Evolutionary conservation across 108 stramenopile species (phyloP), one percentile per base, ranked within the genome.

Genomic region (Stephanodiscus minutulus): DNA sequence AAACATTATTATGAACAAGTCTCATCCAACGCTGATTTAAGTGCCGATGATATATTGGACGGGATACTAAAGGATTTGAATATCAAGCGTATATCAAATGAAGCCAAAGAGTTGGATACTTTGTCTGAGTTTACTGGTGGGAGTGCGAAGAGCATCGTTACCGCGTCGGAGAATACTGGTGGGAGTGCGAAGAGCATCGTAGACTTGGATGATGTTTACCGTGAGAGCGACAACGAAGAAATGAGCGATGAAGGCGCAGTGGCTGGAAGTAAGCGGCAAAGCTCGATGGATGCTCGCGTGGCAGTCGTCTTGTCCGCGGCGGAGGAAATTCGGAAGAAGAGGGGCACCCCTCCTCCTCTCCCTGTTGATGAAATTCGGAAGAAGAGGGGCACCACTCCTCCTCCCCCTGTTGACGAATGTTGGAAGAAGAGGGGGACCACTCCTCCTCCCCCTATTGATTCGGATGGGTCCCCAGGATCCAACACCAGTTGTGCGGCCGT

Each of bases 1-100:
- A 0, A 53, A 53, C 24, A 9, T 1, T 25, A 24, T 1, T 25
- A 24, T 53, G 52, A 21, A 25, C 52, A 0, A 2, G 25, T 24
- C 52, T 1, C 22, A 24, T 25, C 25, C 0, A 53, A 25, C 11
- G 20, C 20, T 7, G 18, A 18, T 52, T 6, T 24, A 4, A 24
- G 13, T 52, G 50, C 50, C 50, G 50, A 53, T 27, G 52, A 53
- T 53, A 12, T 53, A 27, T 53, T 53, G 52, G 22, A 53, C 25
- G 52, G 22, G 25, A 53, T 53, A 11, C 52, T 53, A 53, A 24
- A 25, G 25, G 52, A 53, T 53, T 53, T 24, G 52, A 53, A 53
- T 25, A 6, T 25, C 11, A 25, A 53, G 9, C 43, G 43, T 15
- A 13, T 3, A 13, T 22, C 20, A 21, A 22, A 0, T 0, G 22